These are phyloP conservation scores for Aspergillus novoparasiticus DNA, from an alignment of 2,329 filamentous ascomycete species.

Conservation along the genomic window DNA sequence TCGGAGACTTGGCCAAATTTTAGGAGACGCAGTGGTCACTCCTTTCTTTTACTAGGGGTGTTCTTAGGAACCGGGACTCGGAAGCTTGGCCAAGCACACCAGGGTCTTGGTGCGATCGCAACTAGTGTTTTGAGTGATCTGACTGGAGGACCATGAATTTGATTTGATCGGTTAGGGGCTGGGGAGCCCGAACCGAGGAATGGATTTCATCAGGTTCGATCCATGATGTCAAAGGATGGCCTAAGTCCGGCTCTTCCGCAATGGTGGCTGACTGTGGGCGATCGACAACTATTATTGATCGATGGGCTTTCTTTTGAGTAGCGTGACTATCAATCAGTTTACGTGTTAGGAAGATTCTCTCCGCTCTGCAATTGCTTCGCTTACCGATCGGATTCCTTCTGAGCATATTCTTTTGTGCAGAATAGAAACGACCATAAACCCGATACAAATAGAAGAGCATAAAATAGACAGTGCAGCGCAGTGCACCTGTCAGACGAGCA, in stretches of 20 bases:
- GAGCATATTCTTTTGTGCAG: background rate
- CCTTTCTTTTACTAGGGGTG: conserved; percentile 4
- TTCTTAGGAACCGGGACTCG: background rate
- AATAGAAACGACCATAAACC: no score
- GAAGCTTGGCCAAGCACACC: conserved; percentile 12
- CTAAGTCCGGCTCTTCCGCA: conserved; percentile 6
- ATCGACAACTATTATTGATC: background rate
- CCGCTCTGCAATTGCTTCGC: background rate
- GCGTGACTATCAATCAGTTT: background rate
- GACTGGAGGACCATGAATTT: background rate
- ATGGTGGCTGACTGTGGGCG: conserved; percentile 1
- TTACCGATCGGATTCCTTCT: background rate
- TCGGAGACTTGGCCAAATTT: conserved; percentile 7
- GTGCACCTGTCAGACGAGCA: background rate
- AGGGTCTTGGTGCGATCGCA: conserved; percentile 9
- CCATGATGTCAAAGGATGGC: conserved; percentile 11
- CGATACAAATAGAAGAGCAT: no score
- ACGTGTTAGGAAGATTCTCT: background rate
- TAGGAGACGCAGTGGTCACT: conserved; percentile 1
- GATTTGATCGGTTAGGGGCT: conserved; percentile 1
- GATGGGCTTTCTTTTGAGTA: background rate
- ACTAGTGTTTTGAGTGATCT: conserved; percentile 7
- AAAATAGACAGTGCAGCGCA: no score
- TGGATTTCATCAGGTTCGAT: conserved; percentile 4
- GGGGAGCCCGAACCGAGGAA: conserved; percentile 1